Evolutionary conservation across 2,329 filamentous ascomycete genomes (phyloP), one percentile per base, ranked within the genome.

Genomic region (Fusarium temperatum): DNA sequence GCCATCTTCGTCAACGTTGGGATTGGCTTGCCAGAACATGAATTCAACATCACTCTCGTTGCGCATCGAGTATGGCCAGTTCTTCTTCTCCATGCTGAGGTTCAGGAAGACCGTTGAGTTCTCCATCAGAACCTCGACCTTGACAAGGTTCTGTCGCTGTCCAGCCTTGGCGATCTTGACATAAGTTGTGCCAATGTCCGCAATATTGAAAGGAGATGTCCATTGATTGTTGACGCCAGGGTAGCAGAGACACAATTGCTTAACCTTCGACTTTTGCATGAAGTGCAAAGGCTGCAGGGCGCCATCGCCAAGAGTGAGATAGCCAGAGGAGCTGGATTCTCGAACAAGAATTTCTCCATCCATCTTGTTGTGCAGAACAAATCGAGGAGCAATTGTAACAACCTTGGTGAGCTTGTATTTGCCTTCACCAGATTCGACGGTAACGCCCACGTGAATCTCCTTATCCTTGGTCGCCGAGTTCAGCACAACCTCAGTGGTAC

Each of bases 391-490:
- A 45, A 99, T 89, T 2, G 95, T 98, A 32, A 99, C 94, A 18
- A 98, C 93, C 84, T 98, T 98, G 24, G 94, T 97, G 86, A 99
- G 87, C 82, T 98, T 98, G 86, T 98, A 99, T 83, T 99, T 99
- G 78, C 96, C 96, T 78, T 98, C 93, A 17, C 96, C 96, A 66
- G 97, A 93, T 66, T 94, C 91, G 36, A 99, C 92, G 4, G 92
- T 96, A 55, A 99, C 91, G 53, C 96, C 96, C 12, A 97, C 88
- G 78, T 98, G 95, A 78, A 98, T 95, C 81, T 99, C 96, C 6
- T 92, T 92, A 64, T 87, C 88, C 48, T 89, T 91, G 47, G 88
- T 89, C 5, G 89, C 84, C 1, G 95, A 94, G 56, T 93, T 92
- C 39, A 99, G 87, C 39, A 96, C 89, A 41, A 98, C 93, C 77